Base-by-base conservation (phyloP, 169 alveolate genomes). In the Plasmodium vinckei region DNA sequence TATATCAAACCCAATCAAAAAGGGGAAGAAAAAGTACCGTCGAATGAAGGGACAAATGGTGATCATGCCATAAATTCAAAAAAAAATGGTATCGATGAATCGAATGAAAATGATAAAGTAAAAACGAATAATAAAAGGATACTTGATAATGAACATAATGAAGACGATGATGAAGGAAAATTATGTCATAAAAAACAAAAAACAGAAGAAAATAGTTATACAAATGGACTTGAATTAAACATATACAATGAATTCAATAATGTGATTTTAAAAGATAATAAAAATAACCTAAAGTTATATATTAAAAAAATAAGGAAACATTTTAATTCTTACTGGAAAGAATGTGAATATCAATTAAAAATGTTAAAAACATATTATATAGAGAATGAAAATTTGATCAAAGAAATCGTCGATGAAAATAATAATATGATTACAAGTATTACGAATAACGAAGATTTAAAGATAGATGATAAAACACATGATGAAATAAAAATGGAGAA, bases 331-430 rank as follows among this genome's bases (percentile, higher is more conserved):
- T 82, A 82, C 51, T 82, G 77, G 72, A 68, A 67, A 65, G 90
- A 82, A 44, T 82, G 90, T 70, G 82, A 82, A 12, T 61, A 53
- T 67, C 90, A 82, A 13, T 47, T 82, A 61, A 82, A 67, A 49
- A 64, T 67, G 39, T 46, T 82, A 53, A 39, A 53, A 61, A 82
- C 67, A 39, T 33, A 42, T 56, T 82, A 65, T 71, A 9, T 82
- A 46, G 84, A 82, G 49, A 82, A 67, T 68, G 90, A 82, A 10
- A 82, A 82, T 42, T 65, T 82, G 68, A 82, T 82, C 33, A 82
- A 49, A 47, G 90, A 82, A 65, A 82, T 82, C 42, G 84, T 82
- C n/a, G 33, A 39, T 70, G 90, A 82, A 70, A 82, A 82, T 67
- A 67, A 65, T 44, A 56, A 56, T 47, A 12, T 19, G 9, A 77